A percentile compares a stretch with the other conserved stretches of the same genome.
Evolutionary conservation across 2,329 filamentous ascomycete genomes (phyloP).

Genomic region (Zasmidium angulare): DNA sequence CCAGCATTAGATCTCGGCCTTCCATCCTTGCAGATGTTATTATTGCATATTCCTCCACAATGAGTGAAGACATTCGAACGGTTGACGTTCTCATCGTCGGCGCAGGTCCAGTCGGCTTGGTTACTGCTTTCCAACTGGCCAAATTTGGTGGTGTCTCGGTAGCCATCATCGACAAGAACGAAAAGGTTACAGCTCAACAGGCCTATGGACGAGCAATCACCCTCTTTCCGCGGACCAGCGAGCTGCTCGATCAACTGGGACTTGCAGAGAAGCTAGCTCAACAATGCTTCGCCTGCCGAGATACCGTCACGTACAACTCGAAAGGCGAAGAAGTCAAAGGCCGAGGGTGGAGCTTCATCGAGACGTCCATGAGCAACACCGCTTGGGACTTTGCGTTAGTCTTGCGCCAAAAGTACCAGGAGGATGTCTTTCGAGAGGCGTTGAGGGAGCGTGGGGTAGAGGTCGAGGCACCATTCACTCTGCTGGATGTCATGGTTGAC

Average conservation of each 20-base stretch:
- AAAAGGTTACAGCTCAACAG: slow-evolving; percentile 49
- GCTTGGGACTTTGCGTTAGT: slow-evolving; percentile 55
- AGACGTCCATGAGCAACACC: slow-evolving; percentile 37
- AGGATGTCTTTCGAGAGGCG: slow-evolving; percentile 52
- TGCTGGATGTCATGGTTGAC: slow-evolving; percentile 41
- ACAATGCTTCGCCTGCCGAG: slow-evolving; percentile 53
- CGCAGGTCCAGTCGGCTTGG: slow-evolving; percentile 46
- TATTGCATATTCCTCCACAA: background rate
- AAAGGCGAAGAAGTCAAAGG: slow-evolving; percentile 22
- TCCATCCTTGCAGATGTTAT: no score
- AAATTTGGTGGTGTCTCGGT: background rate
- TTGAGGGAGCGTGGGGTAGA: slow-evolving; percentile 33
- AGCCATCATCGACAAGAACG: slow-evolving; percentile 52
- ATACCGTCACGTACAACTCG: slow-evolving; percentile 53
- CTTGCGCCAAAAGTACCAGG: slow-evolving; percentile 57
- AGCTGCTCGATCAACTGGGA: slow-evolving; percentile 55
- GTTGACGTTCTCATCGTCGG: slow-evolving; percentile 52
- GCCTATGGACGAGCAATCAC: slow-evolving; percentile 57
- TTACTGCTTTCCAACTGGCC: slow-evolving; percentile 1
- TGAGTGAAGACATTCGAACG: background rate
- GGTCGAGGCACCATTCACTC: slow-evolving; percentile 39
- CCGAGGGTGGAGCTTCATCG: slow-evolving; percentile 21
- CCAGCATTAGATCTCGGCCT: no score
- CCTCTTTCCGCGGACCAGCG: slow-evolving; percentile 52
- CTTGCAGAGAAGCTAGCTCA: slow-evolving; percentile 53